These are phyloP conservation scores for Bullera alba DNA, from an alignment of 768 basidiomycete species.

Conservation along the genomic window DNA sequence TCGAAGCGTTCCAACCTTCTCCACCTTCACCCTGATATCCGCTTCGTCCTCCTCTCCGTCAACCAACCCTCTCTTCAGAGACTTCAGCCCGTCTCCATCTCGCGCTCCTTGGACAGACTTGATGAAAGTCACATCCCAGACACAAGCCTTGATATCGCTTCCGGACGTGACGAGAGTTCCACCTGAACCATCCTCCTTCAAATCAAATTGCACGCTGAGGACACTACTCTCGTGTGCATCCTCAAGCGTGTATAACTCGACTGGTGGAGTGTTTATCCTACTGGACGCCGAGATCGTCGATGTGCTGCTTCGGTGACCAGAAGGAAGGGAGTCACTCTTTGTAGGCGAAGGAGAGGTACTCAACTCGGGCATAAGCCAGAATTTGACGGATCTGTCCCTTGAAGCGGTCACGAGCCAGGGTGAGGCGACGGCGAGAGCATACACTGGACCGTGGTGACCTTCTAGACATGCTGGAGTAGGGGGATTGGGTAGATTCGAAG, in stretches of 20 bases:
- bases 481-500: background rate
- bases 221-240: slow-evolving; percentile 31
- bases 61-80: too few species aligned
- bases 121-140: slow-evolving; percentile 18
- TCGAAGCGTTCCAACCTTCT: slow-evolving; percentile 5
- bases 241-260: slow-evolving; percentile 1
- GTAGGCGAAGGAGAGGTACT: background rate
- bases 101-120: too few species aligned
- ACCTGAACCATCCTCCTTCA: slow-evolving; percentile 4
- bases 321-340: background rate
- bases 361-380: slow-evolving; percentile 8
- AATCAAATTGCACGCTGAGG: slow-evolving; percentile 14
- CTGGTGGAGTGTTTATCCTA: background rate
- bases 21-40: background rate
- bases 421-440: slow-evolving; percentile 7
- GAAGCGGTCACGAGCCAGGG: slow-evolving; percentile 28
- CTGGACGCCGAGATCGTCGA: too few species aligned
- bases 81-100: too few species aligned
- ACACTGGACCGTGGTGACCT: slow-evolving; percentile 16
- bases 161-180: slow-evolving; percentile 22
- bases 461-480: background rate
- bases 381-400: slow-evolving; percentile 20
- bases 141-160: slow-evolving; percentile 15
- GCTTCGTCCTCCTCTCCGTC: too few species aligned
- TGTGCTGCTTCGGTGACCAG: too few species aligned